Evolutionary conservation across 805 yeast species (phyloP), one percentile per base, ranked within the genome.

Genomic region (Metschnikowia lochheadii): DNA sequence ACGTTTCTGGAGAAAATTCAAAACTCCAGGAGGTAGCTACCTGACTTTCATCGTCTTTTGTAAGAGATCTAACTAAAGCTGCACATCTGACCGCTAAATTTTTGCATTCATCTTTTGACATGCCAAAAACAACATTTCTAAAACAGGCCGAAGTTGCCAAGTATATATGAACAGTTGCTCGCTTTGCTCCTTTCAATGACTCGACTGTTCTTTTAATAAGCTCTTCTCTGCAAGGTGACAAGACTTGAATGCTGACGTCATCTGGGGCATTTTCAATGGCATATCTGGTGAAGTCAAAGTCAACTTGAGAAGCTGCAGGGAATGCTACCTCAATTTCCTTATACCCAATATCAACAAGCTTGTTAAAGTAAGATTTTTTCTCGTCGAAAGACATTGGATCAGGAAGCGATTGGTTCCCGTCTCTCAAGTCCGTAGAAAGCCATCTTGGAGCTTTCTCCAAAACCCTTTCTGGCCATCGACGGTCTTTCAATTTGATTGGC

Each of bases 371-470:
- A 49, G 74, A 79, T 62, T 83, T 83, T 69, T 87, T 87, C 61
- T 87, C 91, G n/a, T 73, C 83, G 40, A 85, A 74, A n/a, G 85
- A 76, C 95, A 87, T 87, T 48, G 94, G 95, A 63, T 87, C 94
- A 0, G 94, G 92, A 57, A 87, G 76, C 5, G 91, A 83, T 70
- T 87, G 94, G 67, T 87, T 87, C 32, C 95, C 95, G 63, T 87
- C 95, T 60, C 95, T 78, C 54, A 87, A 75, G 62, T 87, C 95
- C 3, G 95, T 87, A 18, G 91, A 83, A 43, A 87, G 72, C 94
- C 94, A 87, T 57, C 94, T 73, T 18, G 95, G 95, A 3, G 90
- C 79, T 63, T 79, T 79, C 46, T 70, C 72, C 50, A 87, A 64
- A 14, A 77, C 67, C 51, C 76, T 75, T 35, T 74, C 62, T 1